Evolutionary conservation across 768 basidiomycete species (phyloP), one percentile per base, ranked within the genome.

Genomic region (Fomitopsis serialis): DNA sequence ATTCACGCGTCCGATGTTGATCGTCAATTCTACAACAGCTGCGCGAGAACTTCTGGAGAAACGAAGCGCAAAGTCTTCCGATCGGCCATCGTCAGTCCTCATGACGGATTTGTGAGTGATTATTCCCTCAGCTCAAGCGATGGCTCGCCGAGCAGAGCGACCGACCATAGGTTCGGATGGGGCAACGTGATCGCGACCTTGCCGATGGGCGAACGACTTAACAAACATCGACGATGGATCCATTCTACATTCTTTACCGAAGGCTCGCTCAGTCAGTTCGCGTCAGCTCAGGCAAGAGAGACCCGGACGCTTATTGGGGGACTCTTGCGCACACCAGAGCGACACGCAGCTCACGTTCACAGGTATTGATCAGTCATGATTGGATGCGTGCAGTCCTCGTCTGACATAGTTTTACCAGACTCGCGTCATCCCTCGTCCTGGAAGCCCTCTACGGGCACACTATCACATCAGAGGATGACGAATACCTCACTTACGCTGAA

Each of bases 361-460:
- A 44, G 52, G 60, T 58, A 44, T 23, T 6, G 23, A 23, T 50
- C 24, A 19, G 32, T 23, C n/a, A 24, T 37, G 7, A 35, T n/a
- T n/a, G n/a, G n/a, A n/a, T n/a, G n/a, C 34, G 8, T 35, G 8
- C 15, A 15, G 15, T 35, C 9, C 15, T 9, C 34, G 15, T 35
- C 8, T 25, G 34, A 8, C 34, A 42, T 57, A 69, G 68, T 37
- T 68, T 66, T 50, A 53, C 64, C 19, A 60, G n/a, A n/a, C n/a
- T n/a, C n/a, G n/a, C n/a, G n/a, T n/a, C 66, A 5, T 66, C 63
- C 10, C 56, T 59, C 3, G 63, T 70, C 50, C 58, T 68, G 57
- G 63, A 66, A n/a, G 62, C 66, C 19, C 57, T 67, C 5, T 71
- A 70, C 42, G 70, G 70, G 2, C 63, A 68, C 52, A 60, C 59